Evolutionary conservation across 306 rosid species (phyloP).

Genomic region (Vigna reflexopilosa): DNA sequence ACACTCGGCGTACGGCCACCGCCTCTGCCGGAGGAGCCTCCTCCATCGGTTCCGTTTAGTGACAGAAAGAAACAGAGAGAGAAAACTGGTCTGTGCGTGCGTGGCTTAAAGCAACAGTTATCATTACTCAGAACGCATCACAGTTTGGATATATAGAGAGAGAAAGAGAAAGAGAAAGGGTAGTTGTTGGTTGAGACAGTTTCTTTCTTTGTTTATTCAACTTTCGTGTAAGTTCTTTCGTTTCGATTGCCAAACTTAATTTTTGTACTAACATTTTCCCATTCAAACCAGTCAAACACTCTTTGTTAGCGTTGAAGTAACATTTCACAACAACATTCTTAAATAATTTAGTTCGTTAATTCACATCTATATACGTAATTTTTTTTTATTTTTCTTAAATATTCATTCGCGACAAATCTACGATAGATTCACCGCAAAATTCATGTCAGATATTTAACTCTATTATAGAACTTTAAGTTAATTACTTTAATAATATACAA

Average conservation of each 20-base stretch:
- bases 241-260: neutral
- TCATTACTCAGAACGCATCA: neutral
- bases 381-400: too few species aligned
- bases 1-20: conserved; percentile 61
- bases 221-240: neutral
- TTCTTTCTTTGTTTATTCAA: conserved; percentile 23
- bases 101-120: conserved; percentile 54
- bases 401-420: too few species aligned
- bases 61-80: neutral
- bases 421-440: too few species aligned
- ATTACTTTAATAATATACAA: too few species aligned
- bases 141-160: neutral
- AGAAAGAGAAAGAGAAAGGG: neutral
- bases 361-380: too few species aligned
- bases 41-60: conserved; percentile 19
- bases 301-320: conserved; percentile 24
- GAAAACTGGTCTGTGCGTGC: neutral
- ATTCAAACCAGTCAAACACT: conserved; percentile 25
- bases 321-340: neutral
- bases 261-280: neutral
- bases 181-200: conserved; percentile 33
- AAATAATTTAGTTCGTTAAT: neutral
- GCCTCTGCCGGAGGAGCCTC: conserved; percentile 35
- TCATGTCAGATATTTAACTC: too few species aligned
- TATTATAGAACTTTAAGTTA: too few species aligned